Evolutionary conservation across 768 basidiomycete species (phyloP), one percentile per base, ranked within the genome.

Genomic region (Xerocomus potaroensis): DNA sequence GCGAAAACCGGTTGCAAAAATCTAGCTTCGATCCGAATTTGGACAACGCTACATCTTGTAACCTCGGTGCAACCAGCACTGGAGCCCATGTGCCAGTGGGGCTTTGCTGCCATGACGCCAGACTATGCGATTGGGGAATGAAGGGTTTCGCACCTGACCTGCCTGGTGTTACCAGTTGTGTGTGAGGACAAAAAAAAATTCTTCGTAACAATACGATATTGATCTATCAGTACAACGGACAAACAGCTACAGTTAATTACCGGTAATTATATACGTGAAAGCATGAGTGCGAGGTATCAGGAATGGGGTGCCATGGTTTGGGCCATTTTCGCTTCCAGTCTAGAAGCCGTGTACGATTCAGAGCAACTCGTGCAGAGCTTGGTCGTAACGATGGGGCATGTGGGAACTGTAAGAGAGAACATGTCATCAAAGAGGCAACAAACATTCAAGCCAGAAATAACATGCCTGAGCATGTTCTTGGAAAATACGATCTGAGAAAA

Each of bases 401-500:
- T 90, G 87, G 9, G 87, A 79, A 57, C 83, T 84, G 53, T 22
- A 48, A 26, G 30, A 34, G 27, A 12, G 19, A 33, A 41, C 59
- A 54, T 8, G 12, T 41, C 5, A 39, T 26, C 33, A 18, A 36
- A 47, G 15, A 7, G 30, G 30, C n/a, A n/a, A 41, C 38, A 31
- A 8, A 37, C 1, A 12, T 9, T n/a, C 34, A 23, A 34, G 33
- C 18, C 40, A 51, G 51, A 16, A 21, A 12, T 9, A 68, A n/a
- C 77, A 29, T 52, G 84, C 86, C 80, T 83, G 50, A 92, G 70
- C 90, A 92, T 91, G 60, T 87, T 84, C 62, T 74, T 74, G 27
- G 87, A 80, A 66, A 91, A 91, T 6, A 90, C 78, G 47, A 91
- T 79, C 65, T 91, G 87, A 14, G 74, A 76, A 60, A 91, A 92